phyloP scores from a whole-genome alignment of 192 early-diverging fungal species.

The Coemansia reversa region DNA sequence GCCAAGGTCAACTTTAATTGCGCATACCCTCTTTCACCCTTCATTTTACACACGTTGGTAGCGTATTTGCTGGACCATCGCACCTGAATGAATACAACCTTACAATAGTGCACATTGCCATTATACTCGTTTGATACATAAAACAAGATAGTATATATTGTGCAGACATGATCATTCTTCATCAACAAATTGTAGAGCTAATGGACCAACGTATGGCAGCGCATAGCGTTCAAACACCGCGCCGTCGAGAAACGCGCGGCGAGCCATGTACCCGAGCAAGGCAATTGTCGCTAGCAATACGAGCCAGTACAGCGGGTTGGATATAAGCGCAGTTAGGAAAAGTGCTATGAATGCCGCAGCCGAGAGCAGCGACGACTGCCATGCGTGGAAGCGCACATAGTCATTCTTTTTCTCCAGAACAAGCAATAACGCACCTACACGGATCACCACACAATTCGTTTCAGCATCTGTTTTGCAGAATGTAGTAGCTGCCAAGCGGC shows the following conservation, averaged over 20 bases:
- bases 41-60: slow-evolving; percentile 1
- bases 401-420: slow-evolving; percentile 75
- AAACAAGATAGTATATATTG: not conserved
- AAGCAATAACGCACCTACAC: slow-evolving; percentile 66
- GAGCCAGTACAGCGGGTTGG: slow-evolving; percentile 44
- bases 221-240: slow-evolving; percentile 69
- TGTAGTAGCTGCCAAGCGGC: not conserved
- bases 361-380: slow-evolving; percentile 54
- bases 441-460: not conserved
- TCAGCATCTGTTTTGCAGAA: not conserved
- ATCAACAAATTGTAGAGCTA: slow-evolving; percentile 69
- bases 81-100: too few relatives aligned
- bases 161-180: slow-evolving; percentile 51
- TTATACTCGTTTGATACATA: not conserved
- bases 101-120: not conserved
- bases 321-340: slow-evolving; percentile 42
- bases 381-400: slow-evolving; percentile 58
- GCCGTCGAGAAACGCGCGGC: slow-evolving; percentile 68
- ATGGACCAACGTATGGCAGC: slow-evolving; percentile 65
- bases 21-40: not conserved
- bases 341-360: slow-evolving; percentile 23
- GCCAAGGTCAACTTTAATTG: not conserved
- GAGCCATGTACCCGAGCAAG: slow-evolving; percentile 41
- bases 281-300: slow-evolving; percentile 19
- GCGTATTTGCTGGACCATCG: slow-evolving; percentile 9